These are phyloP conservation scores for Trichoderma gamsii DNA, from an alignment of 495 filamentous ascomycete genomes.

Conservation along the genomic window DNA sequence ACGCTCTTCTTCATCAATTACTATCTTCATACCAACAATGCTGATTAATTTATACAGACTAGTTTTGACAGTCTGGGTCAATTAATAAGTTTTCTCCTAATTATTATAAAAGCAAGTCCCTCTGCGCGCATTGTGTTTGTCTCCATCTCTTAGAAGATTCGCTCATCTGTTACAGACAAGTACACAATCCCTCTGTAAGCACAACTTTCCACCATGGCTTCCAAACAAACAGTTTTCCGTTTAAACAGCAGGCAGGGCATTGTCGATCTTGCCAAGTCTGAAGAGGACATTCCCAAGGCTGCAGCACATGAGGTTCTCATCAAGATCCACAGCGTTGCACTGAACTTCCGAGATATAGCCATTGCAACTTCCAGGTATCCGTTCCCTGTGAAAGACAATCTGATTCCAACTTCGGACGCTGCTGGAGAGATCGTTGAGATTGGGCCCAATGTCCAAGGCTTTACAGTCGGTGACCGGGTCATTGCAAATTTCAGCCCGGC, in stretches of 20 bases:
- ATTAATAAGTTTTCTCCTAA: background rate
- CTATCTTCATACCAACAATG: background rate
- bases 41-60: background rate
- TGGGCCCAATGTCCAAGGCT: background rate
- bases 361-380: background rate
- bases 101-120: background rate
- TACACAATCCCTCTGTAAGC: background rate
- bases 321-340: background rate
- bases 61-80: too few species aligned
- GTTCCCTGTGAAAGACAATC: background rate
- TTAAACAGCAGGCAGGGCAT: background rate
- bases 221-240: background rate
- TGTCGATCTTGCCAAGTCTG: background rate
- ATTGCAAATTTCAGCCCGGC: background rate
- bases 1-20: background rate
- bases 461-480: background rate
- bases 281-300: background rate
- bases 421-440: background rate
- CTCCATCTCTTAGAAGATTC: background rate
- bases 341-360: background rate
- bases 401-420: background rate
- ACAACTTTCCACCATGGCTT: background rate
- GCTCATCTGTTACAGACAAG: background rate
- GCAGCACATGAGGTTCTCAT: background rate
- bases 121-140: background rate